phyloP scores from a whole-genome alignment of 306 rosid species.

The Corylus avellana region DNA sequence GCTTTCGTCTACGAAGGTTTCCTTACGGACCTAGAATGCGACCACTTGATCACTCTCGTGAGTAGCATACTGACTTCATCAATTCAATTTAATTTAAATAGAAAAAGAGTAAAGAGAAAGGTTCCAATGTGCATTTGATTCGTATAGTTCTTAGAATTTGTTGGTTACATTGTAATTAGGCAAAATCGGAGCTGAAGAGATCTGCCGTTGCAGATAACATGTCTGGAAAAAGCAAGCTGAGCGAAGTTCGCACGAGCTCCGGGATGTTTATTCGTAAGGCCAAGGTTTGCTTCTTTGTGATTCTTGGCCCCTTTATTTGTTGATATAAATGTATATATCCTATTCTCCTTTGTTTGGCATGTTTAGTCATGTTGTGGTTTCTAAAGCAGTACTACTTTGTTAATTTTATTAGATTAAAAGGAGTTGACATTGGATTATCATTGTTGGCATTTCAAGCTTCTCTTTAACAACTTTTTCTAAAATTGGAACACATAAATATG shows the following conservation, averaged over 20 bases:
- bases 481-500: neutral
- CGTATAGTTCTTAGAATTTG: neutral
- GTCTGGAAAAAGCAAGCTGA: constrained; percentile 72
- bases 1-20: constrained; percentile 89
- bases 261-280: constrained; percentile 89
- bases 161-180: constrained; percentile 44
- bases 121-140: neutral
- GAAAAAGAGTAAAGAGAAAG: neutral
- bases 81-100: neutral
- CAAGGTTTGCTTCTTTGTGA: constrained; percentile 51
- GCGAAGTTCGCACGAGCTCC: constrained; percentile 93
- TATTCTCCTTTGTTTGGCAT: neutral
- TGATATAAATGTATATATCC: neutral
- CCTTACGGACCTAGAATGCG: constrained; percentile 89
- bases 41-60: constrained; percentile 86
- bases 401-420: neutral
- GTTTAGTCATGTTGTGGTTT: neutral
- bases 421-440: neutral
- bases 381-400: neutral
- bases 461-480: neutral
- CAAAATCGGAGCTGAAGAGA: constrained; percentile 90
- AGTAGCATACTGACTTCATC: constrained; percentile 31
- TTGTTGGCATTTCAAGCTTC: neutral
- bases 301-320: neutral
- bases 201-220: constrained; percentile 85